Evolutionary conservation across 176 grass and related monocot species (phyloP).

Genomic region (Aegilops longissima): DNA sequence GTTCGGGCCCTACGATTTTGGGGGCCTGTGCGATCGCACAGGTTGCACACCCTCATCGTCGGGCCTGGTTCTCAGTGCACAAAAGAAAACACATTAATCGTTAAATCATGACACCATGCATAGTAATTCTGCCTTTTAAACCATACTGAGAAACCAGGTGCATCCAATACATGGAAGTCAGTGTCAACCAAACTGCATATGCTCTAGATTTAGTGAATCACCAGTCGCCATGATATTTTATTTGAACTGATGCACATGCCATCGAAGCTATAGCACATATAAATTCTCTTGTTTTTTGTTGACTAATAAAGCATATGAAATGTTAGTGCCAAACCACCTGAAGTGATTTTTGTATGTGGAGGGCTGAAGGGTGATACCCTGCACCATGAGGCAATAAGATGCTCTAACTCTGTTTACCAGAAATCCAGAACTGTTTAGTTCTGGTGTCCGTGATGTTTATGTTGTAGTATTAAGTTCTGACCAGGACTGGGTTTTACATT

Average conservation of each 20-base stretch:
- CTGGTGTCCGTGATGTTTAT: background rate
- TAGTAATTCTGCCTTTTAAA: constrained; percentile 6
- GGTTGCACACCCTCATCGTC: too few relatives aligned
- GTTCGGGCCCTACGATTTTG: too few relatives aligned
- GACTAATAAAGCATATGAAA: constrained; percentile 10
- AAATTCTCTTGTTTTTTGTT: background rate
- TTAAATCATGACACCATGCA: background rate
- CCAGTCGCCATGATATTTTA: constrained; percentile 10
- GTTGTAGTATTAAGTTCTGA: constrained; percentile 6
- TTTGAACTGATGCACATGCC: constrained; percentile 26
- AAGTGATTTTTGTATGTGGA: constrained; percentile 22
- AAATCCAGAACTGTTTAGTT: background rate
- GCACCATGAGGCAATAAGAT: background rate
- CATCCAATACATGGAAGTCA: background rate
- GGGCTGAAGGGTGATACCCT: constrained; percentile 22
- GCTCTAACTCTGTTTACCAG: background rate
- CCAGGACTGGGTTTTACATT: background rate
- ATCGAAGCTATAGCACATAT: constrained; percentile 21
- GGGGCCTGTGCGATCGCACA: too few relatives aligned
- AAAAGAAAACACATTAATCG: background rate
- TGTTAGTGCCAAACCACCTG: background rate
- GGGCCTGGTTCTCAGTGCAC: background rate
- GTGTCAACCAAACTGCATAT: constrained; percentile 10
- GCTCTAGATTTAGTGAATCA: constrained; percentile 8
- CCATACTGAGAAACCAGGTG: background rate